Percentiles rank a stretch among this genome's conserved stretches.
These are phyloP conservation scores for Xanthoconium separans DNA, from an alignment of 1,284 basidiomycete species.

Conservation along the genomic window DNA sequence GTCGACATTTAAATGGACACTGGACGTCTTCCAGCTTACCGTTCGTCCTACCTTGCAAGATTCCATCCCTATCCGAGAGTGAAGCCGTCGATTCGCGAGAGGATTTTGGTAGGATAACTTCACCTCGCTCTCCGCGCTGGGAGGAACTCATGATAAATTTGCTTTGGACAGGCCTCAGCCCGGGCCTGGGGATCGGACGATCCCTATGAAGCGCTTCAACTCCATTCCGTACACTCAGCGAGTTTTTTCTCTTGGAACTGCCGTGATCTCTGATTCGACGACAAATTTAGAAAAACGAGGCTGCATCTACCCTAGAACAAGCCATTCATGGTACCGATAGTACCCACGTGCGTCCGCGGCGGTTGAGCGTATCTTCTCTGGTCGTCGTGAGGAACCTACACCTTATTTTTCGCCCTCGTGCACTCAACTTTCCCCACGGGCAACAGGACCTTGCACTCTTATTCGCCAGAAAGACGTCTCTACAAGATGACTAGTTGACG, in stretches of 20 bases:
- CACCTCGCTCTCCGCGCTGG: constrained; percentile 1
- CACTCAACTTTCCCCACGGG: constrained; percentile 1
- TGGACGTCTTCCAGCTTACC: constrained; percentile 23
- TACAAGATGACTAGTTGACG: neutral
- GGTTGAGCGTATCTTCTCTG: constrained; percentile 23
- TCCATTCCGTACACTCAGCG: neutral
- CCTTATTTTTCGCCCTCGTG: neutral
- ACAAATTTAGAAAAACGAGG: constrained; percentile 12
- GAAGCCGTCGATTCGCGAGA: constrained; percentile 27
- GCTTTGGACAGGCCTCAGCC: constrained; percentile 5
- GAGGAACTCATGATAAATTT: constrained; percentile 5
- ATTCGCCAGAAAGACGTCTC: constrained; percentile 2
- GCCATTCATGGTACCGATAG: constrained; percentile 9
- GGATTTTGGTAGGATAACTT: constrained; percentile 19
- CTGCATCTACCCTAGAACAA: constrained; percentile 1
- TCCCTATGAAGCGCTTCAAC: neutral
- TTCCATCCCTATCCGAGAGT: constrained; percentile 31
- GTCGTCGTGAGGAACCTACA: constrained; percentile 21
- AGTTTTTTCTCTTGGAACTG: neutral
- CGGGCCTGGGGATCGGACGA: neutral
- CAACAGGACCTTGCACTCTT: constrained; percentile 27
- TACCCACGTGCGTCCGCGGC: constrained; percentile 4
- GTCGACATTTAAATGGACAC: constrained; percentile 20
- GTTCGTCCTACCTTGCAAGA: constrained; percentile 30
- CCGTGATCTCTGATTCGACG: neutral